A percentile compares a stretch with the other conserved stretches of the same genome.
Conservation (phyloP, 208 protist genomes). For the Leptomonas pyrrhocoris region DNA sequence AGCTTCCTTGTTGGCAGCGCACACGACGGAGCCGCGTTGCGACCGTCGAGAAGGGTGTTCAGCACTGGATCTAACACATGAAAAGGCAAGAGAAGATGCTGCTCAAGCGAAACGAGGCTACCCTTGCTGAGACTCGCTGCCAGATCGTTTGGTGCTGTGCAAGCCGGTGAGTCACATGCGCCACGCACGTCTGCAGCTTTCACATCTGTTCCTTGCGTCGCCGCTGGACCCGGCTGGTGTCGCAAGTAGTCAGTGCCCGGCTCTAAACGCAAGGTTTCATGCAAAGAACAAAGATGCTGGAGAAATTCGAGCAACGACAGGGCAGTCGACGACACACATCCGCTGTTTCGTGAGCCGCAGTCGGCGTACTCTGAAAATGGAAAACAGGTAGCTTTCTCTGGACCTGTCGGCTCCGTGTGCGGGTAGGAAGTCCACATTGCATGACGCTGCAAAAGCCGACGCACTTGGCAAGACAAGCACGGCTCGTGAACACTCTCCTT, state of each 20-base stretch:
- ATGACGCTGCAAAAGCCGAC: neutral
- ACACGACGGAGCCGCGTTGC: neutral
- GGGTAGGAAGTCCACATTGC: neutral
- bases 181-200: neutral
- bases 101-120: neutral
- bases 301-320: neutral
- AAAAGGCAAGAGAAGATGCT: slow-evolving; percentile 8
- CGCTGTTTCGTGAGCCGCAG: neutral
- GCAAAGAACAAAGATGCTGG: neutral
- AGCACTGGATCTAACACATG: neutral
- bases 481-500: neutral
- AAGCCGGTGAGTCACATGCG: neutral
- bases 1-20: neutral
- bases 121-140: neutral
- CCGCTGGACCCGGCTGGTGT: too few relatives aligned
- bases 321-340: neutral
- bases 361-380: neutral
- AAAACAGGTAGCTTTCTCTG: neutral
- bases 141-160: neutral
- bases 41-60: neutral
- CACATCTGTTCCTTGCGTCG: too few relatives aligned
- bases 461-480: neutral
- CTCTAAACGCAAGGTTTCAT: neutral
- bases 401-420: neutral
- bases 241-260: neutral